phyloP scores from a whole-genome alignment of 495 filamentous ascomycete species.

The Aspergillus avenaceus region DNA sequence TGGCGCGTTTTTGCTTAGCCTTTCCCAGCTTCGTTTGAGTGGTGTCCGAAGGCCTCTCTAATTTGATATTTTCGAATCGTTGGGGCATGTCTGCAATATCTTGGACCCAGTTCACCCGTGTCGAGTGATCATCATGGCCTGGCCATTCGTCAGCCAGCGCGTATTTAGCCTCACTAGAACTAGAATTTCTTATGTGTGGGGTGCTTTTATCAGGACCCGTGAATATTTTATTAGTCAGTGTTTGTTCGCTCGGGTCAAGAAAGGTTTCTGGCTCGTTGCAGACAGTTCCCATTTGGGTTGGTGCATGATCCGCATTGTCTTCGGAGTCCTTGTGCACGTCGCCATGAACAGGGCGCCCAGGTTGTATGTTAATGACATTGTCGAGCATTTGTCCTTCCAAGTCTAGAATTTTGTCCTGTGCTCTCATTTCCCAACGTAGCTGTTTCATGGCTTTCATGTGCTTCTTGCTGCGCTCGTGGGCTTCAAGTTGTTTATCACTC shows the following conservation, averaged over 20 bases:
- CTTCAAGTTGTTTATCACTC: constrained; percentile 84
- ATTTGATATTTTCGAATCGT: constrained; percentile 17
- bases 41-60: constrained; percentile 16
- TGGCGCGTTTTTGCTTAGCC: constrained; percentile 83
- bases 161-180: constrained; percentile 50
- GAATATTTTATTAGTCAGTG: no score
- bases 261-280: no score
- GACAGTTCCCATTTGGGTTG: no score
- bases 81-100: constrained; percentile 17
- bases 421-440: constrained; percentile 75
- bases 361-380: neutral
- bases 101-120: neutral
- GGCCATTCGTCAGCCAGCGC: no score
- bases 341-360: neutral
- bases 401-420: constrained; percentile 56
- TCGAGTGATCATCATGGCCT: no score
- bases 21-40: constrained; percentile 63
- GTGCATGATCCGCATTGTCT: neutral
- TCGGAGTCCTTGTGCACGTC: neutral
- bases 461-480: constrained; percentile 97
- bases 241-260: no score
- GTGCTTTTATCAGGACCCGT: no score
- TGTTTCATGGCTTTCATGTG: constrained; percentile 81
- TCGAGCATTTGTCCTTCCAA: constrained; percentile 10
- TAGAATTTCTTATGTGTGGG: no score